Evolutionary conservation across 108 stramenopile species (phyloP), one percentile per base, ranked within the genome.

Genomic region (Pseudonitzschia pungens): DNA sequence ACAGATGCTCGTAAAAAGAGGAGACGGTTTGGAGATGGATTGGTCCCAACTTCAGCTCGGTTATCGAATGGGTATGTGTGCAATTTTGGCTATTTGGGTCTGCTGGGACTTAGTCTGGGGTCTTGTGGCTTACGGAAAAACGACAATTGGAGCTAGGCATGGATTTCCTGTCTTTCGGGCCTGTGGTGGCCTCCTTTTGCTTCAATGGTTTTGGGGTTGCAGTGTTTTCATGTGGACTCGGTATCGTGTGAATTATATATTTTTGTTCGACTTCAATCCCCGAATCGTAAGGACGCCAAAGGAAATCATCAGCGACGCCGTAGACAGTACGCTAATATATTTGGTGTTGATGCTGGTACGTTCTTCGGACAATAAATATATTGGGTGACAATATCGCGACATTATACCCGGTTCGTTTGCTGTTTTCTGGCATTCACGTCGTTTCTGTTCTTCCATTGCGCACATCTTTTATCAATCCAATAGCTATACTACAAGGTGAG

Each of bases 61-160:
- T 0, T 96, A 95, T 73, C 87, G 95, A 32, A 69, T 95, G 73
- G 97, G 97, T 29, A 95, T 97, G 92, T 96, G 94, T 72, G 78
- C 89, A 9, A 86, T 96, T 20, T 75, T 97, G 21, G 88, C 83
- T 15, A 29, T 97, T 42, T 97, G 96, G 96, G 94, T 97, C 20
- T 86, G 92, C 55, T 97, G 96, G 96, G 96, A 97, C 74, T 95
- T 91, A 68, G 72, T 95, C 21, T 94, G 94, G 92, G 93, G 93
- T 57, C 62, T 84, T 56, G 77, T 89, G 45, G 59, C 64, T 20
- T 67, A 86, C 14, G 86, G 84, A n/a, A 44, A 85, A 28, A 71
- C 82, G 11, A 90, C 91, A 3, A 95, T 97, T 65, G 92, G 92
- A 27, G 90, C 86, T 44, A 81, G 89, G 54, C 69, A 89, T 11